phyloP scores from a whole-genome alignment of 1,139 yeast species.

The Sporopachydermia cereana region DNA sequence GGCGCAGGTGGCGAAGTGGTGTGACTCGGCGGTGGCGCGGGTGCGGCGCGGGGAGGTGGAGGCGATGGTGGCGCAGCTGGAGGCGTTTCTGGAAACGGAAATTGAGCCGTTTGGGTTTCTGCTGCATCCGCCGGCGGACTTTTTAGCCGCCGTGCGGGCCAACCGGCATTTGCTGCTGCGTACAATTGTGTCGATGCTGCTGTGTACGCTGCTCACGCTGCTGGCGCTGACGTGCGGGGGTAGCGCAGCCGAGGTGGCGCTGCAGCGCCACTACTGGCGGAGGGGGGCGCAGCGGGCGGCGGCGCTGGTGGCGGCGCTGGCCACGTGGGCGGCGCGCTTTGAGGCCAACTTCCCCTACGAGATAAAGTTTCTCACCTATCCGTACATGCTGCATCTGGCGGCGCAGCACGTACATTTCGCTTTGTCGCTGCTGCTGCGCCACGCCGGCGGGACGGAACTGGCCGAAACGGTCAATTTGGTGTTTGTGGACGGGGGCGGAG shows the following conservation, averaged over 20 bases:
- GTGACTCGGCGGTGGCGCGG: not conserved
- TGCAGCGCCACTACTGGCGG: not conserved
- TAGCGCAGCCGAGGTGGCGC: not conserved
- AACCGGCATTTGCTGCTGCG: not conserved
- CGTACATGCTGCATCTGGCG: not conserved
- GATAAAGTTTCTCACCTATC: not conserved
- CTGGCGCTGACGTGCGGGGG: not conserved
- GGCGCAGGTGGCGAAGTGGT: not conserved
- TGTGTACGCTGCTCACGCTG: not conserved
- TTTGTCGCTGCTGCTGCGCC: not conserved
- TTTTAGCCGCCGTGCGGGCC: conserved; percentile 1
- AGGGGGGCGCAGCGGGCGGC: not conserved
- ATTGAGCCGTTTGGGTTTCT: conserved; percentile 5
- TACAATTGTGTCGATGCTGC: not conserved
- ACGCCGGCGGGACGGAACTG: not conserved
- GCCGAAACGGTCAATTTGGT: not conserved
- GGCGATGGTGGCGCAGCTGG: not conserved
- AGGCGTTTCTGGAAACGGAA: not conserved
- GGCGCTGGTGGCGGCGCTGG: not conserved
- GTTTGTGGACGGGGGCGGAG: not conserved
- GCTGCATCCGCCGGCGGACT: not conserved
- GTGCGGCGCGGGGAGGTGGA: not conserved
- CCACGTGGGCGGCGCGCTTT: not conserved
- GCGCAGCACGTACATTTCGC: not conserved
- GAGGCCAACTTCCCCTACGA: conserved; percentile 4